Evolutionary conservation across 352 stramenopile genomes (phyloP), one percentile per base, ranked within the genome.

Genomic region (Phytophthora fragariae): DNA sequence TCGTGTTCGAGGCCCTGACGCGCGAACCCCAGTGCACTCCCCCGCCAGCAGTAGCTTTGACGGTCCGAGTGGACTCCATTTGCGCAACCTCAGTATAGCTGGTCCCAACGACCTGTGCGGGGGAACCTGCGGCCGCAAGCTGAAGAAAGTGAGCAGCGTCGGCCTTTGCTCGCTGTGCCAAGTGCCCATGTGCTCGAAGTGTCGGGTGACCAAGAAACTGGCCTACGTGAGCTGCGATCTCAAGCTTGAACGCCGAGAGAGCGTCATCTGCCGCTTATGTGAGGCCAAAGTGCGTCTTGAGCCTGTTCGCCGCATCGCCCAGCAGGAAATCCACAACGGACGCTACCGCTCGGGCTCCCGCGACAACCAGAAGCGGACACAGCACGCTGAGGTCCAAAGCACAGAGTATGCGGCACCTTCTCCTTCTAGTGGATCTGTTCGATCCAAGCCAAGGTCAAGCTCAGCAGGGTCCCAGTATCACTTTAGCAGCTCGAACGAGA

Each of bases 101-200:
- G 60, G 56, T 11, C 47, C 64, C 12, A 64, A 76, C 7, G 70
- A 76, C 7, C 67, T 55, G 8, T 70, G 71, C 8, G 74, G 75
- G 11, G 72, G 75, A 17, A 79, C 65, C 9, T 85, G 79, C 41
- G 77, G 50, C 14, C 75, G 72, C 41, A 79, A 76, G 21, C 62
- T 83, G 15, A 69, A 77, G 47, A 76, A 74, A 64, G 62, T 82
- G 10, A 79, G 53, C 44, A 76, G 73, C 53, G 63, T 77, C 10
- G 79, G 70, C 5, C 52, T 80, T 19, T 85, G 79, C 52, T 62
- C 57, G 3, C 49, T 85, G 27, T 85, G 78, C 49, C 59, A 77
- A 68, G 68, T 73, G 19, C 68, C 72, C 31, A 78, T 83, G 62
- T 85, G 78, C 64, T 74, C 78, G 52, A 79, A 78, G 55, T 85